Evolutionary conservation across 140 eudicot genomes (phyloP).

Genomic region (Cichorium intybus): DNA sequence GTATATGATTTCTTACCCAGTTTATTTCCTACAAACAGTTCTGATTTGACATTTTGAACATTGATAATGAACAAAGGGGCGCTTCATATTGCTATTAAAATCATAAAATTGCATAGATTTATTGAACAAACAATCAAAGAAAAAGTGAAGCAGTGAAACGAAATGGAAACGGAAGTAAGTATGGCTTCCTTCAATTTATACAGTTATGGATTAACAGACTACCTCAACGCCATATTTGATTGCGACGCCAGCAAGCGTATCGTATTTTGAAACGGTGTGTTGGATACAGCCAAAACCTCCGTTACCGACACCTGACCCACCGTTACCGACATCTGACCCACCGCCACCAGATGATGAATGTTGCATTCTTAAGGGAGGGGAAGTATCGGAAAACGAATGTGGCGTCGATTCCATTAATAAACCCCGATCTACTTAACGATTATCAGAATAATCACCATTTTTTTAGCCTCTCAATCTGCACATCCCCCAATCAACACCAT

Average conservation of each 20-base stretch:
- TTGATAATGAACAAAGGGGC: not conserved
- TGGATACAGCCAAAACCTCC: slow-evolving; percentile 50
- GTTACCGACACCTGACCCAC: slow-evolving; percentile 24
- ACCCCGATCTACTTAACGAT: slow-evolving; percentile 24
- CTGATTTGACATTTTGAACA: not conserved
- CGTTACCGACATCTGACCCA: slow-evolving; percentile 14
- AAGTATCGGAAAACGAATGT: slow-evolving; percentile 25
- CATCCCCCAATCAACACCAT: slow-evolving; percentile 14
- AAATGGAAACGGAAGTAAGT: slow-evolving; percentile 1
- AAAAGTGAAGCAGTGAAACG: not conserved
- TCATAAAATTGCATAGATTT: not conserved
- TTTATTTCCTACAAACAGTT: not conserved
- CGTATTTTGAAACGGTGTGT: slow-evolving; percentile 67
- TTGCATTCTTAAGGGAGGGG: slow-evolving; percentile 25
- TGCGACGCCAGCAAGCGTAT: slow-evolving; percentile 95
- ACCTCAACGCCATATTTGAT: slow-evolving; percentile 98
- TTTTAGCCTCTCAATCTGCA: slow-evolving; percentile 30
- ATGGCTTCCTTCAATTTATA: not conserved
- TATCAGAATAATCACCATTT: slow-evolving; percentile 23
- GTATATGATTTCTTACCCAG: not conserved
- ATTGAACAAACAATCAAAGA: slow-evolving; percentile 13
- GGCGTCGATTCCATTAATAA: slow-evolving; percentile 37
- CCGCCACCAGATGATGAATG: slow-evolving; percentile 20
- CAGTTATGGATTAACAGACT: not conserved
- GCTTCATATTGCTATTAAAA: not conserved